Base-by-base conservation (phyloP, 2,329 filamentous ascomycete species). In the Fusarium sp. region DNA sequence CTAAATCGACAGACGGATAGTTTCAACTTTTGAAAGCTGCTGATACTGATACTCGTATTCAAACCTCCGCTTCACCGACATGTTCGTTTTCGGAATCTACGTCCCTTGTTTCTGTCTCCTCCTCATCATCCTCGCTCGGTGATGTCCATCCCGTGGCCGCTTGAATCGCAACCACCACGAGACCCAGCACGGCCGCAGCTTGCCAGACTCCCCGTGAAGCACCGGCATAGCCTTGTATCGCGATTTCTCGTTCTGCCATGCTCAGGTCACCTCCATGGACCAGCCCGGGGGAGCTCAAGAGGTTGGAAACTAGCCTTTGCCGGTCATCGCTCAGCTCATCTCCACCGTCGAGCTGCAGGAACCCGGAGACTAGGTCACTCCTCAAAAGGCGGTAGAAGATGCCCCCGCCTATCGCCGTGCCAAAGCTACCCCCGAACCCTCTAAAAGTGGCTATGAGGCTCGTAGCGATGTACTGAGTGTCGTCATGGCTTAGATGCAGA, bases 351-450 rank as follows among this genome's bases (percentile, higher is more conserved):
- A 89, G 81, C 16, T 64, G 67, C 6, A 81, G 79, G 72, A 94
- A 94, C 0, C 90, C 89, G 0, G 81, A 76, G n/a, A 86, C 84
- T 2, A 96, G 84, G 0, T 85, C 84, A 3, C 75, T 81, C 53
- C 87, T 84, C 35, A 96, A 81, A 2, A 90, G 85, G 6, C 93
- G 88, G 44, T 88, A 86, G 79, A 95, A 96, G 62, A 93, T 85
- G 0, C 94, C 94, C 4, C 94, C 94, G 3, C 93, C 93, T 56
- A 96, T 92, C 0, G 94, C 90, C 1, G 92, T 92, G 4, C 94
- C 94, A 75, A 97, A 96, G 60, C 91, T 93, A 16, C 93, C 93
- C 0, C 93, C 93, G 72, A 96, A 95, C 6, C 93, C 93, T 5
- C 94, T 88, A 82, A 96, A 96, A 1, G 94, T 97, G 31, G 92